Evolutionary conservation across 164 flowering plant species (phyloP), one percentile per base, ranked within the genome.

Genomic region (Stephania japonica): DNA sequence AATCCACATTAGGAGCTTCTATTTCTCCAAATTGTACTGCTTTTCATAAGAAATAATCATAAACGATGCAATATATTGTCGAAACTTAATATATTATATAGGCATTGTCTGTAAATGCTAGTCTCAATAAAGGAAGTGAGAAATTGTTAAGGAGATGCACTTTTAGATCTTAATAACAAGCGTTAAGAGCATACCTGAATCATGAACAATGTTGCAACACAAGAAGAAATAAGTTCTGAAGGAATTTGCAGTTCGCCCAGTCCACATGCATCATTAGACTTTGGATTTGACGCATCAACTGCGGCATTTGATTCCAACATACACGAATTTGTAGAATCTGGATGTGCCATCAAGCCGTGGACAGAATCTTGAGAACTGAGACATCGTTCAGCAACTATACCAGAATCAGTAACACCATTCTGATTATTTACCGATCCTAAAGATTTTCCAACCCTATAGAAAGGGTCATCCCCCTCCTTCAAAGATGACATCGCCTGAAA

Each of bases 161-260:
- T 27, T 27, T 27, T 27, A 27, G 32, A 27, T 3, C 32, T 27
- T 27, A 27, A 27, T 27, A 27, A 27, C 32, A 27, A 27, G 32
- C 3, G 32, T 27, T 27, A 27, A 32, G 7, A 18, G 9, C 24
- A 59, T 77, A 88, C 93, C 90, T 87, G 91, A 81, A 89, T 85
- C 90, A 87, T 86, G 72, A 89, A 85, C 74, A 89, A 73, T 61
- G 91, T 84, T 5, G 90, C 83, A 16, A 88, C 85, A 74, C 91
- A 86, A 18, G 85, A 76, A 23, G 88, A 70, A 23, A 88, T 84
- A 38, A 88, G 86, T 70, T 89, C 93, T n/a, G 83, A 79, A 19
- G 83, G 85, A 8, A 75, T 68, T 41, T 72, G 79, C 49, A 79
- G 62, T 72, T 84, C 86, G 41, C 70, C 76, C 44, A 10, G 43